Base-by-base conservation (phyloP, 192 early-diverging fungal genomes). In the Coemansia sp. region DNA sequence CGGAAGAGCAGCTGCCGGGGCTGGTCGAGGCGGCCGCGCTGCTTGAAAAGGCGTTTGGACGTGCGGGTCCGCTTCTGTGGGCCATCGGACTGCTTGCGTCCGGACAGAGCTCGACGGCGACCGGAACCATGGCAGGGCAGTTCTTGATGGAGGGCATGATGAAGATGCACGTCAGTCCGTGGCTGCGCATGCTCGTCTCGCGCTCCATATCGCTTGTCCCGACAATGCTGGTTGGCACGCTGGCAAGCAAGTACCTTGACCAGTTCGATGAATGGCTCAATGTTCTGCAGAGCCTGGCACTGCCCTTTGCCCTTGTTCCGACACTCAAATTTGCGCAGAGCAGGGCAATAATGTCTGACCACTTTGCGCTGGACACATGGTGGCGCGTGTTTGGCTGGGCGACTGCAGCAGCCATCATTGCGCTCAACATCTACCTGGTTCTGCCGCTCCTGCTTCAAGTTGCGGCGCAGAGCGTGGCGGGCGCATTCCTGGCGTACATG, bases 111-210 rank as follows among this genome's bases (percentile, higher is more conserved):
- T 90, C 88, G 1, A 91, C 92, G 2, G 93, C 94, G 55, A 94
- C 94, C 8, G 93, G 92, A 4, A 96, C 94, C 15, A 81, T 96
- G 74, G 94, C 92, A 0, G 94, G 94, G 4, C 92, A 94, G 78
- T 91, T 91, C 63, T 85, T 92, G 33, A 91, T 94, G 82, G 89
- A 93, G 50, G 92, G 92, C 11, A 94, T 93, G 73, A 85, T 94
- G 66, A 55, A 57, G 10, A 75, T 86, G 40, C 70, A 70, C 2
- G 75, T 87, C 5, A 87, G 84, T 44, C 75, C 82, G 40, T 87
- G 86, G 85, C 82, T 87, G 52, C 83, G 87, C 15, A 62, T 87
- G 58, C 81, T 84, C 19, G 69, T 87, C 41, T 85, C 86, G 23
- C 76, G 87, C 30, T 77, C 82, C 14, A 75, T 87, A 38, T 84